Evolutionary conservation across 495 filamentous ascomycete species (phyloP).

Genomic region (Polyplosphaeria fusca): DNA sequence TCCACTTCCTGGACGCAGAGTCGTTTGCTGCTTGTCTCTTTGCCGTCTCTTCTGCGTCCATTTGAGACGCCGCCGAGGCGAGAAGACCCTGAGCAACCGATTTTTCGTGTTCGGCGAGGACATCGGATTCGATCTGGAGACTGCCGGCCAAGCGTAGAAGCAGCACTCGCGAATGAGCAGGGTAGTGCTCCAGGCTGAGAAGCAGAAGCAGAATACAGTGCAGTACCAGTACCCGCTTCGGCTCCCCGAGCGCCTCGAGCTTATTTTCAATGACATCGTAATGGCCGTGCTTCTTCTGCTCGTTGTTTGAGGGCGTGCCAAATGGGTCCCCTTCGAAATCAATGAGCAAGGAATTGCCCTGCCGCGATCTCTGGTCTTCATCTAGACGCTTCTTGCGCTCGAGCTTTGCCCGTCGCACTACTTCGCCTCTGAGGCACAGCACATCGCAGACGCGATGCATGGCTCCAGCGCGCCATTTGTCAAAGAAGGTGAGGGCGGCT

Average conservation of each 20-base stretch:
- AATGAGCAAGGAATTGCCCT: constrained; percentile 27
- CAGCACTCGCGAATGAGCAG: constrained; percentile 69
- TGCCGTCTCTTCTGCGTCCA: constrained; percentile 33
- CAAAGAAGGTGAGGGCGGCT: constrained; percentile 32
- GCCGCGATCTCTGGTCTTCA: constrained; percentile 10
- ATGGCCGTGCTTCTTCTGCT: constrained; percentile 7
- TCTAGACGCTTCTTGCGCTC: constrained; percentile 20
- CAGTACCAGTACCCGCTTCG: constrained; percentile 48
- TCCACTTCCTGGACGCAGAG: constrained; percentile 24
- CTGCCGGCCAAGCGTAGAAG: constrained; percentile 68
- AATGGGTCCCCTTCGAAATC: constrained; percentile 29
- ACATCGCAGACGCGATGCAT: constrained; percentile 33
- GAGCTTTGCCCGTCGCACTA: constrained; percentile 29
- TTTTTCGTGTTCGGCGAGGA: constrained; percentile 68
- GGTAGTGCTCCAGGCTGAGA: constrained; percentile 78
- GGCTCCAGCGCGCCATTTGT: constrained; percentile 33
- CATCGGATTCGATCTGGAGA: constrained; percentile 59
- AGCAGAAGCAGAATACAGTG: constrained; percentile 68
- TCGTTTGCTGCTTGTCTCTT: constrained; percentile 31
- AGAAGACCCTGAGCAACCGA: constrained; percentile 45
- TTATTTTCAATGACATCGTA: constrained; percentile 50
- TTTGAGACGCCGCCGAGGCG: constrained; percentile 29
- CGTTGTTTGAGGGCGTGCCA: neutral
- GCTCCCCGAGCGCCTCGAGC: constrained; percentile 41
- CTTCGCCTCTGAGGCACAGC: constrained; percentile 26